A percentile compares a stretch with the other conserved stretches of the same genome.
phyloP scores from a whole-genome alignment of 2,329 filamentous ascomycete species.

The Sclerotinia subarctica region DNA sequence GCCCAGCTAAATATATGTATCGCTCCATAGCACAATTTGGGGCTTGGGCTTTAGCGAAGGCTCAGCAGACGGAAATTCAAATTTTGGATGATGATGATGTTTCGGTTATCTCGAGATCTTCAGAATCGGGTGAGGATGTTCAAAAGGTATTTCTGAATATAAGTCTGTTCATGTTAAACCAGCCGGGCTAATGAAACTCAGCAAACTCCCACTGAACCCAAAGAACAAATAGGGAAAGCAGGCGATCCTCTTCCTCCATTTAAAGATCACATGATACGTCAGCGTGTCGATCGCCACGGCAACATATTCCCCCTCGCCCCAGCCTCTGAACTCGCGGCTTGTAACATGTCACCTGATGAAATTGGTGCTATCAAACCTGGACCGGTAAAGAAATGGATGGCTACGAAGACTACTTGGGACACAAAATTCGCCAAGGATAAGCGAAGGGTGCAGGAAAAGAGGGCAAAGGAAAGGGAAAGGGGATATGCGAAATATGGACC shows the following conservation, averaged over 20 bases:
- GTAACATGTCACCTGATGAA: conserved; percentile 56
- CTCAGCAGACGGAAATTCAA: conserved; percentile 76
- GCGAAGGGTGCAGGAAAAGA: conserved; percentile 67
- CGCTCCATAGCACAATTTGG: conserved; percentile 89
- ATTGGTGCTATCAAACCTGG: conserved; percentile 78
- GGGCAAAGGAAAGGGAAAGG: conserved; percentile 67
- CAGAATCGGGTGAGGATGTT: conserved; percentile 38
- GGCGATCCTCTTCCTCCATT: conserved; percentile 81
- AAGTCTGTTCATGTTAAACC: not conserved
- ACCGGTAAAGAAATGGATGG: conserved; percentile 81
- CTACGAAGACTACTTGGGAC: conserved; percentile 70
- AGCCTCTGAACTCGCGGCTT: conserved; percentile 63
- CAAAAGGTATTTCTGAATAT: conserved; percentile 31
- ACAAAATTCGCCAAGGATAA: conserved; percentile 66
- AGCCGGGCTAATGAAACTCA: conserved; percentile 21
- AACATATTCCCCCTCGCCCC: conserved; percentile 65
- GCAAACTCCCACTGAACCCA: conserved; percentile 10
- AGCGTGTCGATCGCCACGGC: conserved; percentile 78
- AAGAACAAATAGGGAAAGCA: conserved; percentile 67
- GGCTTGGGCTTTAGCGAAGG: conserved; percentile 82
- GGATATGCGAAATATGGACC: conserved; percentile 69
- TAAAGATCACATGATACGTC: conserved; percentile 84
- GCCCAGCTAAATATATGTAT: conserved; percentile 96
- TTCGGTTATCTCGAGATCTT: conserved; percentile 67
- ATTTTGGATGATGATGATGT: conserved; percentile 76